A percentile compares a stretch with the other conserved stretches of the same genome.
phyloP scores from a whole-genome alignment of 1,139 yeast genomes.

The Nakaseomyces uthaithaninus region DNA sequence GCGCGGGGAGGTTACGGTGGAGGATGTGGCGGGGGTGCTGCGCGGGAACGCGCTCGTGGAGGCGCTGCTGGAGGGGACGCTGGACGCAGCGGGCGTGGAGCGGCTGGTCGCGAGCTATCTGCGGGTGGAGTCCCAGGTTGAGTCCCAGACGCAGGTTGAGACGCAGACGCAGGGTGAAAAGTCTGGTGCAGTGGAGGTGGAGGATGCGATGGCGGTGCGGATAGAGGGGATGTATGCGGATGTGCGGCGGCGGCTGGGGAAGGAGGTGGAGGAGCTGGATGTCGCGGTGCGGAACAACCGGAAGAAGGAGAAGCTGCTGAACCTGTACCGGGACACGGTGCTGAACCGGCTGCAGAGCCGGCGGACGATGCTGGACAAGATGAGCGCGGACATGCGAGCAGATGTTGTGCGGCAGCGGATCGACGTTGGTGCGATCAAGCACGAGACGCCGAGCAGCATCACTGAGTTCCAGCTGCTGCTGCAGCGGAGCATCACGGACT shows the following conservation, averaged over 20 bases:
- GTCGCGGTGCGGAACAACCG: background rate
- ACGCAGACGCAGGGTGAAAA: constrained; percentile 11
- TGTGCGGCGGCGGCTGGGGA: background rate
- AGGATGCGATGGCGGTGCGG: constrained; percentile 6
- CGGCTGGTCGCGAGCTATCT: constrained; percentile 10
- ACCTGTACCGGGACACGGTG: constrained; percentile 29
- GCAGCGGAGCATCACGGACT: constrained; percentile 28
- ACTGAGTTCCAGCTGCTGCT: constrained; percentile 28
- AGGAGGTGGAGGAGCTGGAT: constrained; percentile 2
- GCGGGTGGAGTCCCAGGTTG: background rate
- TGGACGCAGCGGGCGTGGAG: background rate
- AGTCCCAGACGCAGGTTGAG: constrained; percentile 22
- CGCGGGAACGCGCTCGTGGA: constrained; percentile 6
- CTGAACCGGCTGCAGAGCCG: constrained; percentile 26
- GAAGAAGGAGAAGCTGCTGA: constrained; percentile 22
- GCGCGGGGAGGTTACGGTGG: background rate
- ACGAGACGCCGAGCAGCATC: constrained; percentile 27
- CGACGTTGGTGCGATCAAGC: constrained; percentile 22
- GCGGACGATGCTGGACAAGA: constrained; percentile 20
- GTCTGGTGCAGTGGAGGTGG: background rate
- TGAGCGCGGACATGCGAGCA: constrained; percentile 14
- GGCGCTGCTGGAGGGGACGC: background rate
- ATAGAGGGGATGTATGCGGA: constrained; percentile 5
- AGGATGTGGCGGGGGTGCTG: constrained; percentile 6
- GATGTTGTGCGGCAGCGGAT: constrained; percentile 18